Percentiles rank a stretch among this genome's conserved stretches.
These are phyloP conservation scores for Cryptosporidium canis DNA, from an alignment of 169 alveolate genomes.

Conservation along the genomic window DNA sequence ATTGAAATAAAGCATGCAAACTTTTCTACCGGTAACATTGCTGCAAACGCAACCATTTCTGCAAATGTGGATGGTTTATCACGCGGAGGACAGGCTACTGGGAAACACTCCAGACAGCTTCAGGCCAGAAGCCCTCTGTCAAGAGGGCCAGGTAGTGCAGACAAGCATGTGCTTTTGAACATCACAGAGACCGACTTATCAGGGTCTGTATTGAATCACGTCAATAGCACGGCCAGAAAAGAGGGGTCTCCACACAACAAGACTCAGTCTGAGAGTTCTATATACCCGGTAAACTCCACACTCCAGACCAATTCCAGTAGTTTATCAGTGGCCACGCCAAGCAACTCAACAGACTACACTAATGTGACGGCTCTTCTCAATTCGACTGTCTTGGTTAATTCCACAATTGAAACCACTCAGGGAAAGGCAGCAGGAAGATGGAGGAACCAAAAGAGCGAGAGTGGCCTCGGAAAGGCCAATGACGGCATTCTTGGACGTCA, in stretches of 20 bases:
- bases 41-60: neutral
- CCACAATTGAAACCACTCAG: neutral
- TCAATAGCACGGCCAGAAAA: neutral
- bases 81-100: neutral
- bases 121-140: neutral
- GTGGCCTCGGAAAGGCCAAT: too few relatives aligned
- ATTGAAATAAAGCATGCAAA: neutral
- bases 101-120: neutral
- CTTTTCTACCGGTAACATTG: neutral
- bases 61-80: neutral
- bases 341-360: neutral
- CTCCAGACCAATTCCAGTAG: neutral
- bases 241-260: neutral
- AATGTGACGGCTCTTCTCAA: neutral
- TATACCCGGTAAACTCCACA: neutral
- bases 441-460: neutral
- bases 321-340: neutral
- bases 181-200: neutral
- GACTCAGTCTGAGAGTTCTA: neutral
- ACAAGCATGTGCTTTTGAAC: neutral
- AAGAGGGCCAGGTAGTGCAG: neutral
- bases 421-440: neutral
- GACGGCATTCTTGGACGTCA: neutral
- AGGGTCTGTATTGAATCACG: neutral
- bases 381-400: neutral